Base-by-base conservation (phyloP, 306 rosid genomes). In the Astragalus membranaceus region DNA sequence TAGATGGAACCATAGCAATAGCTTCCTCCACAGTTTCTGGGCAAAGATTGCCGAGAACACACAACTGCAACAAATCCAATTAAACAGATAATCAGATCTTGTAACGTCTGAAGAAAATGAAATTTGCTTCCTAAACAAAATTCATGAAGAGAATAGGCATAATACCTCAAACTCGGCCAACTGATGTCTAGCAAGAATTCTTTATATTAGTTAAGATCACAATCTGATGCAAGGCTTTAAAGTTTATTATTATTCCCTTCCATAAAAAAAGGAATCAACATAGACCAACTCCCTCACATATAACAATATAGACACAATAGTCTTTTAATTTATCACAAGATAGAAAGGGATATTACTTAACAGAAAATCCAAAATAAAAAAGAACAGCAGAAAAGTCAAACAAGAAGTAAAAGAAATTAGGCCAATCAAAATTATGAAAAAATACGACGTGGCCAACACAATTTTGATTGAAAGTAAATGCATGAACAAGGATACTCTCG, bases 1-100 rank as follows among this genome's bases (percentile, higher is more conserved):
- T 89, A 64, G 90, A 89, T 12, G 96, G 98, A 29, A 92, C 96
- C 94, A 92, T 89, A 49, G 96, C 96, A 75, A 83, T 92, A 53
- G 98, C 98, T 88, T 92, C 98, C 88, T 92, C 98, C 69, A 92
- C 98, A 51, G 98, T 92, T 84, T 92, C 98, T 4, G 96, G 98
- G 75, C 98, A 92, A 71, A 92, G 95, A 84, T 92, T 92, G 32
- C 98, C 98, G 58, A 92, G 98, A 62, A 92, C 98, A 79, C 96
- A 92, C 15, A 92, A 86, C 98, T 92, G 85, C 85, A 83, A 47
- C 48, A 60, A 20, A 63, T 51, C 61, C 51, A 65, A 39, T 35
- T 36, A 30, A n/a, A 74, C 49, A 73, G 16, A 7, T 23, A 15
- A 12, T 59, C 69, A 35, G 15, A 35, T 26, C 46, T 20, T 44